Conservation (phyloP, 2,329 filamentous ascomycete genomes). For the Leptographium lundbergii region DNA sequence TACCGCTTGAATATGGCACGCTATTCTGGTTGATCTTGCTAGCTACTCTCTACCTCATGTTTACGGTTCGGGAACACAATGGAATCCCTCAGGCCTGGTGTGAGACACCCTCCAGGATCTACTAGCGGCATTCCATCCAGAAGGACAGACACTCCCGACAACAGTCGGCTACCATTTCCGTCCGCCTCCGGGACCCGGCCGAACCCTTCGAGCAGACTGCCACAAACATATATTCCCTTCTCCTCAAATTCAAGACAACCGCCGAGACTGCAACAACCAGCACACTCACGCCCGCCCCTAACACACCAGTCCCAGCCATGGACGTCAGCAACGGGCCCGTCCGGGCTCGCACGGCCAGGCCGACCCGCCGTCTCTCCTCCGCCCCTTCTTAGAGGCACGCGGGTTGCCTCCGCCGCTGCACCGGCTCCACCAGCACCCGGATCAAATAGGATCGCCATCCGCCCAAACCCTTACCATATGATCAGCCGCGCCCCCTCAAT, state of each 20-base stretch:
- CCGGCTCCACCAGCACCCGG: neutral
- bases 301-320: constrained; percentile 31
- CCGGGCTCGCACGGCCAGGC: neutral
- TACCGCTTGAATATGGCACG: neutral
- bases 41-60: neutral
- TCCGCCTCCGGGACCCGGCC: neutral
- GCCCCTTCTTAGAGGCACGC: constrained; percentile 5
- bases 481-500: constrained; percentile 15
- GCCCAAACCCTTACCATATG: constrained; percentile 34
- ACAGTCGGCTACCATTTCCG: neutral
- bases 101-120: constrained; percentile 1
- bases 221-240: constrained; percentile 16
- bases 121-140: neutral
- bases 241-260: constrained; percentile 1
- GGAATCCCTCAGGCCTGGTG: constrained; percentile 6
- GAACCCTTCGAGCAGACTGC: constrained; percentile 22
- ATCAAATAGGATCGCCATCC: constrained; percentile 30
- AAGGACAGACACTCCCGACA: neutral
- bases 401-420: neutral
- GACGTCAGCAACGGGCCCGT: constrained; percentile 22
- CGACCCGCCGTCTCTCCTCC: constrained; percentile 18
- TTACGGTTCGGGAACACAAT: constrained; percentile 2
- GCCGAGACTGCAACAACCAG: neutral
- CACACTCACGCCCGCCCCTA: constrained; percentile 22
- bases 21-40: neutral